Evolutionary conservation across 495 filamentous ascomycete genomes (phyloP).

Genomic region (Penicillium flavigenum): DNA sequence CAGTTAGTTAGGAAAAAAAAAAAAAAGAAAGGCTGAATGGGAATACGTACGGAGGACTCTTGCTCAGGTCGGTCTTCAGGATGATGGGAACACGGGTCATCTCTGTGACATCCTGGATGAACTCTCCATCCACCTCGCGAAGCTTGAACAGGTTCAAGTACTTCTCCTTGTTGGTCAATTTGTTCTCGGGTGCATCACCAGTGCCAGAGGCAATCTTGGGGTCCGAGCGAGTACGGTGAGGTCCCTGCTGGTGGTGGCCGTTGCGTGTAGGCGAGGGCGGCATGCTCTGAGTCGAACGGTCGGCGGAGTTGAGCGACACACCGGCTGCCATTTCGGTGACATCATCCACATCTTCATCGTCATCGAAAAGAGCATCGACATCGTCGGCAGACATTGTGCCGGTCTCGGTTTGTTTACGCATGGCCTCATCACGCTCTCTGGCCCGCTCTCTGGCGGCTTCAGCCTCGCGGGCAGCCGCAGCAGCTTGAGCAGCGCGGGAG

Average conservation of each 20-base stretch:
- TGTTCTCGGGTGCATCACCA: slow-evolving; percentile 67
- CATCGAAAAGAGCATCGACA: slow-evolving; percentile 86
- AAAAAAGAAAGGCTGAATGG: too few relatives aligned
- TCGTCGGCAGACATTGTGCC: slow-evolving; percentile 87
- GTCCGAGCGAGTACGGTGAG: slow-evolving; percentile 88
- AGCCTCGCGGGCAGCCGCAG: slow-evolving; percentile 72
- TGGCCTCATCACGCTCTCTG: slow-evolving; percentile 80
- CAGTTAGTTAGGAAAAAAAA: slow-evolving; percentile 43
- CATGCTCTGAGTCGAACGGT: slow-evolving; percentile 92
- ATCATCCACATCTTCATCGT: slow-evolving; percentile 89
- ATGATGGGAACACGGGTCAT: slow-evolving; percentile 97
- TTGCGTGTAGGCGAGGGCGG: slow-evolving; percentile 87
- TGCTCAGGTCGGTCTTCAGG: slow-evolving; percentile 94
- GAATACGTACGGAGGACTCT: slow-evolving; percentile 92
- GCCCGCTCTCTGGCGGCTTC: slow-evolving; percentile 76
- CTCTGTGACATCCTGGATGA: slow-evolving; percentile 96
- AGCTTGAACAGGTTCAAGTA: slow-evolving; percentile 87
- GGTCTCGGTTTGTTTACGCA: slow-evolving; percentile 88
- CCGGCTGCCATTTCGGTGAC: slow-evolving; percentile 80
- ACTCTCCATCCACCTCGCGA: slow-evolving; percentile 88
- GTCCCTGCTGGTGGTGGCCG: slow-evolving; percentile 63
- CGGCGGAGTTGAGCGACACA: slow-evolving; percentile 71
- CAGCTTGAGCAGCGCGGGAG: slow-evolving; percentile 63
- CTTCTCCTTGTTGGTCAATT: slow-evolving; percentile 91
- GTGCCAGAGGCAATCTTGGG: slow-evolving; percentile 79